Base-by-base conservation (phyloP, 2,329 filamentous ascomycete species). In the Ascochyta clinopodiicola region DNA sequence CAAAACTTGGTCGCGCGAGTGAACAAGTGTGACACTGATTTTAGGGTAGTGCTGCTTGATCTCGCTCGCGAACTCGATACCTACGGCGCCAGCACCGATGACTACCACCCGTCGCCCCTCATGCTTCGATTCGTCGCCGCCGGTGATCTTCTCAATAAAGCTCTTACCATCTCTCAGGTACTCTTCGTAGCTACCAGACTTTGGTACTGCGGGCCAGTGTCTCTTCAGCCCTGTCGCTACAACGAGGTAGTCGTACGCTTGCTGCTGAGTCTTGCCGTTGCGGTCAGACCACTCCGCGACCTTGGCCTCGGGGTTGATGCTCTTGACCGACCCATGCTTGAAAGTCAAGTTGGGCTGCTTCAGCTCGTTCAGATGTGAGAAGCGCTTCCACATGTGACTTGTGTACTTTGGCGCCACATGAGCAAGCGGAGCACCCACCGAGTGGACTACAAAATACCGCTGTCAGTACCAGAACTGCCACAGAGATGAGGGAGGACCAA, bases 61-160 rank as follows among this genome's bases (percentile, higher is more conserved):
- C 76, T 95, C 90, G 1, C 88, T 86, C 0, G 91, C 89, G 82
- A 94, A 92, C 72, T 94, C 90, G 50, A 93, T 87, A 8, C 91
- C 91, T 1, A 93, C 90, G 6, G 90, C 91, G 44, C 89, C 86
- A 60, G 90, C 90, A 17, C 90, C 90, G n/a, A 94, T 86, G 21
- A 94, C 81, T 0, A 90, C 83, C 1, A 92, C 84, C 0, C 84
- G 86, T 35, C 72, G 58, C 7, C 69, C 68, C 22, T 67, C 60
- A 22, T 68, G 64, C 34, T 63, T 64, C 6, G 61, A 49, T n/a
- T 59, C 44, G 15, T 71, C 67, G 3, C 63, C 63, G 10, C 71
- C 71, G 19, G 70, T 72, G 25, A 74, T 73, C 54, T 71, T 70
- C 19, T 82, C 75, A 61, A 90, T 85, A 59, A 91, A 87, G 9